Evolutionary conservation across 768 basidiomycete species (phyloP), one percentile per base, ranked within the genome.

Genomic region (Erythrobasidium yunnanense): DNA sequence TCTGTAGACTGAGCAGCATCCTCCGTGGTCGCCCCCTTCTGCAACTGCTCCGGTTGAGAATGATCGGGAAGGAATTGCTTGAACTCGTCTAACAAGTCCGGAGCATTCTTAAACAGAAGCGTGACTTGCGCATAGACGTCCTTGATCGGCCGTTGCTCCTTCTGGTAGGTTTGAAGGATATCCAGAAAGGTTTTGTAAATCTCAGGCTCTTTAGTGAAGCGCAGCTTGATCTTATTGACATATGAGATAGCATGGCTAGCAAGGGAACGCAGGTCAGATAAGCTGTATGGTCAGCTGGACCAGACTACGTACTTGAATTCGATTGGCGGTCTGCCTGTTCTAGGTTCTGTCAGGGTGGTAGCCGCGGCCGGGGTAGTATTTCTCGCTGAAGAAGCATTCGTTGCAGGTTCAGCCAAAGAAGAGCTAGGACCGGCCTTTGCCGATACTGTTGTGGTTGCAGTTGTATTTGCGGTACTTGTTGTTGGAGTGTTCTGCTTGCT

Each of bases 221-320:
- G 85, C 18, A 84, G 85, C 78, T 97, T 97, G 80, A 99, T 97
- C 80, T 91, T 92, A 82, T 95, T 96, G 72, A 99, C 85, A 76
- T 91, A 99, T 71, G 90, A 84, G 68, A 97, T 96, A 15, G 95
- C 95, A 73, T 93, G 95, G 73, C 95, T 75, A 67, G 73, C 74
- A 47, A 22, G 38, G 29, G 27, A 2, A 23, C 20, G 25, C 22
- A 27, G 38, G 7, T 5, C 8, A n/a, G 35, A 7, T 58, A 7
- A 47, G 38, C 45, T n/a, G n/a, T n/a, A n/a, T n/a, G n/a, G n/a
- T n/a, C n/a, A n/a, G n/a, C n/a, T n/a, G n/a, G n/a, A 22, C 30
- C 35, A 22, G 22, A 55, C 42, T 4, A 38, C 38, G 42, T 45
- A 58, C 56, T 65, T 65, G 67, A 68, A 68, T 35, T 68, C 67